Conservation (phyloP, 2,329 filamentous ascomycete species). For the Ophiocordyceps unilateralis region DNA sequence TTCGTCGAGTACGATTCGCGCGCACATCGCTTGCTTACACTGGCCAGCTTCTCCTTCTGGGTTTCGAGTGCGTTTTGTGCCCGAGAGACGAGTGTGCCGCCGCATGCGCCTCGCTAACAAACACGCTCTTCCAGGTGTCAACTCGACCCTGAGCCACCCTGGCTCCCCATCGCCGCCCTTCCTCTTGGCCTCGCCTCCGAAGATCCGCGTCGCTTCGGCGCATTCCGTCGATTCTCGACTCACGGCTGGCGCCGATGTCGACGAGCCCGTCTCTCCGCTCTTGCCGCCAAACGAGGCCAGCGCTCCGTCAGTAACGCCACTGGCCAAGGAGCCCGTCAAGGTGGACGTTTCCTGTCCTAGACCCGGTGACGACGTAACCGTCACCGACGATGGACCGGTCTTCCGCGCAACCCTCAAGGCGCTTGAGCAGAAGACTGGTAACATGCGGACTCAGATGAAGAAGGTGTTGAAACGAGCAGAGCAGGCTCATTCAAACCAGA, state of each 20-base stretch:
- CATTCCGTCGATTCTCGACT: conserved; percentile 75
- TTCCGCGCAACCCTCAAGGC: conserved; percentile 96
- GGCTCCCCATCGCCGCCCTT: conserved; percentile 56
- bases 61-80: conserved; percentile 51
- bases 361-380: conserved; percentile 68
- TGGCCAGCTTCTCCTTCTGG: conserved; percentile 91
- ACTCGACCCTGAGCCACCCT: conserved; percentile 33
- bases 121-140: conserved; percentile 22
- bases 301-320: conserved; percentile 9
- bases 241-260: conserved; percentile 50
- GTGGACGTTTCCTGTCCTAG: conserved; percentile 78
- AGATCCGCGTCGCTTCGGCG: conserved; percentile 67
- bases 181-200: conserved; percentile 54
- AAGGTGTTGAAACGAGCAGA: conserved; percentile 92
- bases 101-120: neutral
- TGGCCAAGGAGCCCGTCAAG: conserved; percentile 42
- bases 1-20: conserved; percentile 96
- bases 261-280: conserved; percentile 40
- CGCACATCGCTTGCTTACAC: conserved; percentile 71
- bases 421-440: conserved; percentile 88
- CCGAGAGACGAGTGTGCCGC: too few species aligned
- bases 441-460: conserved; percentile 88
- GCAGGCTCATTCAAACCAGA: conserved; percentile 63
- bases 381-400: conserved; percentile 80
- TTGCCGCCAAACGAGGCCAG: conserved; percentile 20